Evolutionary conservation across 2,329 filamentous ascomycete genomes (phyloP).

Genomic region (Curvularia verruculosa): DNA sequence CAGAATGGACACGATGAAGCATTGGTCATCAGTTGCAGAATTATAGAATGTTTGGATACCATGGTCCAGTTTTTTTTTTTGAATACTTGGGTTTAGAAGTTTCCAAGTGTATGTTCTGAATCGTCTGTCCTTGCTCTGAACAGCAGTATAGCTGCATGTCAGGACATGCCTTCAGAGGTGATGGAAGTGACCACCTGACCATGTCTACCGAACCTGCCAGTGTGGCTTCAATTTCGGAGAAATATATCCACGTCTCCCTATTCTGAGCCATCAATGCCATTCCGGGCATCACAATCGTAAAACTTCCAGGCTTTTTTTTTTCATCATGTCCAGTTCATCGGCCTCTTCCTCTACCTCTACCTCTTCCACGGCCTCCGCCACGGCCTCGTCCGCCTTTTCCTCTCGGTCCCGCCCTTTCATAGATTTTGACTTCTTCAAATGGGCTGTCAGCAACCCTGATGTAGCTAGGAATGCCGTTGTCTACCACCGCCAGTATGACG

Average conservation of each 20-base stretch:
- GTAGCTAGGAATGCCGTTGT: constrained; percentile 89
- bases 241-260: background rate
- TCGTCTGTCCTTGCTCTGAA: background rate
- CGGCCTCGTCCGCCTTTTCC: constrained; percentile 48
- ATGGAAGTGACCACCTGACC: background rate
- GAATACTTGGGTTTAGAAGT: background rate
- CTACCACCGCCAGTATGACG: constrained; percentile 85
- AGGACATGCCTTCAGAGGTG: background rate
- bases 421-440: constrained; percentile 74
- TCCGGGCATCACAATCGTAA: background rate
- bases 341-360: constrained; percentile 27
- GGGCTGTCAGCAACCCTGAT: constrained; percentile 78
- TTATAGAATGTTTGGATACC: background rate
- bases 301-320: background rate
- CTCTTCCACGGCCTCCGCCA: constrained; percentile 53
- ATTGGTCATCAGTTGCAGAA: background rate
- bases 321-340: constrained; percentile 7
- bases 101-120: background rate
- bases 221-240: background rate
- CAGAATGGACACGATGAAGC: background rate
- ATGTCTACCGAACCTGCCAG: background rate
- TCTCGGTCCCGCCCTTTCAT: constrained; percentile 53
- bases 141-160: background rate
- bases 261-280: background rate
- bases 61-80: background rate